phyloP scores from a whole-genome alignment of 352 stramenopile species.

The Elongisporangium anandrum region DNA sequence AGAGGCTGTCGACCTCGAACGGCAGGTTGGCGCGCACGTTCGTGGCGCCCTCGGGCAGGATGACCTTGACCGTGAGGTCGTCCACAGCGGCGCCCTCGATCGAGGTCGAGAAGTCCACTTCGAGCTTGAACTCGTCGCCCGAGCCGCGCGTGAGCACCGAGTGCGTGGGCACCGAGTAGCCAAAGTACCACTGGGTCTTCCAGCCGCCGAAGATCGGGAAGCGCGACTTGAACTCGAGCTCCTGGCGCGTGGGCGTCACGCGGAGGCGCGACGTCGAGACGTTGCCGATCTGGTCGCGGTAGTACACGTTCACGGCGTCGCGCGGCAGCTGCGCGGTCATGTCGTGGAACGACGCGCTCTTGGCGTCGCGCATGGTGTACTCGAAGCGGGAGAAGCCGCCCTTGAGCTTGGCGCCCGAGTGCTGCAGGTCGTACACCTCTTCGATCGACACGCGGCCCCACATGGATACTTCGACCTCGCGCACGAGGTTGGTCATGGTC shows the following conservation, averaged over 20 bases:
- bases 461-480: conserved; percentile 89
- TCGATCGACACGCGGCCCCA: conserved; percentile 87
- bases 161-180: conserved; percentile 83
- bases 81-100: conserved; percentile 78
- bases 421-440: conserved; percentile 83
- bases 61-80: conserved; percentile 85
- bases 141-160: conserved; percentile 56
- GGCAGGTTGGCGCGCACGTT: conserved; percentile 79
- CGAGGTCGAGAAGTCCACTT: conserved; percentile 82
- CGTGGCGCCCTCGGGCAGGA: conserved; percentile 73
- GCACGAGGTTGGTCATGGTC: conserved; percentile 78
- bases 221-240: conserved; percentile 78
- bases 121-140: conserved; percentile 74
- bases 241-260: conserved; percentile 37
- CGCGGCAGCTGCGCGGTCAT: conserved; percentile 63
- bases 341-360: conserved; percentile 74
- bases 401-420: conserved; percentile 83
- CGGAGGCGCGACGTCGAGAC: conserved; percentile 81
- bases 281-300: conserved; percentile 90
- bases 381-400: conserved; percentile 86
- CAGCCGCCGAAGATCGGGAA: conserved; percentile 88
- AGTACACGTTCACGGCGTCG: conserved; percentile 86
- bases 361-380: conserved; percentile 62
- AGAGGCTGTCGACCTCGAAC: conserved; percentile 56
- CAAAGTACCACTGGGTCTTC: conserved; percentile 88